Percentiles rank a stretch among this genome's conserved stretches.
These are phyloP conservation scores for Cordyceps farinosa DNA, from an alignment of 2,329 filamentous ascomycete species.

Conservation along the genomic window DNA sequence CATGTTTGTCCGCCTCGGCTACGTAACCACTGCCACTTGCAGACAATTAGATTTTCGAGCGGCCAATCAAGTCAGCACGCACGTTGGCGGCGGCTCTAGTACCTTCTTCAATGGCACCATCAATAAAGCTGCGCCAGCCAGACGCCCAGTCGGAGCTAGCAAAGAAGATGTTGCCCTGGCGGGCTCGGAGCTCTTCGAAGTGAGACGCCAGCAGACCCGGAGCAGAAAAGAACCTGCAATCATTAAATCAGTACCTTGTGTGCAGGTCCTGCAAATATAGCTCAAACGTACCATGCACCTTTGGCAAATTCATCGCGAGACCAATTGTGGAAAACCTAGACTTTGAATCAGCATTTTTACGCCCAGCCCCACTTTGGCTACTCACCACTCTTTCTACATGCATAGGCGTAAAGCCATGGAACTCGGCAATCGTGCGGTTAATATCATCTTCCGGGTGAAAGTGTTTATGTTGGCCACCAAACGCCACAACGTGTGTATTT, in stretches of 20 bases:
- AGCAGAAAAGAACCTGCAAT: conserved; percentile 33
- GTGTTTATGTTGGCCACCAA: conserved; percentile 41
- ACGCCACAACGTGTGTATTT: conserved; percentile 46
- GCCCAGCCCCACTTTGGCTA: not conserved
- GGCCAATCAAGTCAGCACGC: conserved; percentile 16
- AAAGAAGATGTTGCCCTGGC: conserved; percentile 44
- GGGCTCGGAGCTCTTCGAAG: conserved; percentile 37
- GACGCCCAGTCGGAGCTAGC: conserved; percentile 47
- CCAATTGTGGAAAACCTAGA: conserved; percentile 46
- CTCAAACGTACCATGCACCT: conserved; percentile 34
- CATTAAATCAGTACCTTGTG: not conserved
- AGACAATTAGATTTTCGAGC: not conserved
- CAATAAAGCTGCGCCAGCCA: conserved; percentile 48
- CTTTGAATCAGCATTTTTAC: conserved; percentile 5
- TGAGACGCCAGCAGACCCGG: conserved; percentile 37
- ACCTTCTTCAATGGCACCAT: conserved; percentile 47
- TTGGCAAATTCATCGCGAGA: conserved; percentile 44
- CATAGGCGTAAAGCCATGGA: conserved; percentile 33
- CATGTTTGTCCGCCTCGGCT: not conserved
- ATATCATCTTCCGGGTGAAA: conserved; percentile 42
- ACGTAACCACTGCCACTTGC: not conserved
- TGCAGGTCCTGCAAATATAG: not conserved
- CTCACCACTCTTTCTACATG: conserved; percentile 28
- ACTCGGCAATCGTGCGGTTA: conserved; percentile 29
- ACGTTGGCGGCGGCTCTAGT: conserved; percentile 30